Base-by-base conservation (phyloP, 2,329 filamentous ascomycete species). In the Hysterium pulicare region DNA sequence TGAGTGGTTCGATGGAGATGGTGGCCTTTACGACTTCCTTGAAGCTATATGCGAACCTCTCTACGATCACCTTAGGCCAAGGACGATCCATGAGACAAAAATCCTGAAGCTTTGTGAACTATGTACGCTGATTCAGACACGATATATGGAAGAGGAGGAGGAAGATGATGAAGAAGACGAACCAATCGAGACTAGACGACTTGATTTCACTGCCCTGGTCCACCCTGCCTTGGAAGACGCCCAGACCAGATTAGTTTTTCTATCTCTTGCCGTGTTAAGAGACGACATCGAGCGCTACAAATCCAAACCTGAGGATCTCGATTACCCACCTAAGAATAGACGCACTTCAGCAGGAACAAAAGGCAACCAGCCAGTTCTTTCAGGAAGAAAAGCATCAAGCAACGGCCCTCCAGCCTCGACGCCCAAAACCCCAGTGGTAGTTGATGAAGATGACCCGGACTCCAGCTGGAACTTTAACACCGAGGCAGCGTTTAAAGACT, bases 201-300 rank as follows among this genome's bases (percentile, higher is more conserved):
- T 86, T 15, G 79, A 85, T 57, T 86, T 86, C 54, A 75, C 78
- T 2, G 56, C 69, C 32, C 60, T 86, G 31, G 79, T 85, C 8
- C 79, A 82, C 42, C 79, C 82, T 16, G 81, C 78, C 4, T 62
- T 86, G n/a, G 75, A 84, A 65, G 82, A 86, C 59, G 79, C 81
- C 2, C 82, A 86, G 56, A 82, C 79, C 5, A 72, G 82, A 39
- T 72, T 86, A 2, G 81, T 85, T 4, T 86, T 85, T 64, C 71
- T 83, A 11, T 77, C 82, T 2, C 72, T 83, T 48, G 75, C 77
- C 20, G 74, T 82, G 23, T 68, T 86, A n/a, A 73, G 79, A 36
- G 79, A 84, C 49, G 79, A 83, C 47, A 85, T 86, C 42, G 82
- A 86, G 61, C 72, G 74, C 40, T 86, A 81, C 64, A 81, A 78